Base-by-base conservation (phyloP, 1,284 basidiomycete species). In the Agroathelia rolfsii region DNA sequence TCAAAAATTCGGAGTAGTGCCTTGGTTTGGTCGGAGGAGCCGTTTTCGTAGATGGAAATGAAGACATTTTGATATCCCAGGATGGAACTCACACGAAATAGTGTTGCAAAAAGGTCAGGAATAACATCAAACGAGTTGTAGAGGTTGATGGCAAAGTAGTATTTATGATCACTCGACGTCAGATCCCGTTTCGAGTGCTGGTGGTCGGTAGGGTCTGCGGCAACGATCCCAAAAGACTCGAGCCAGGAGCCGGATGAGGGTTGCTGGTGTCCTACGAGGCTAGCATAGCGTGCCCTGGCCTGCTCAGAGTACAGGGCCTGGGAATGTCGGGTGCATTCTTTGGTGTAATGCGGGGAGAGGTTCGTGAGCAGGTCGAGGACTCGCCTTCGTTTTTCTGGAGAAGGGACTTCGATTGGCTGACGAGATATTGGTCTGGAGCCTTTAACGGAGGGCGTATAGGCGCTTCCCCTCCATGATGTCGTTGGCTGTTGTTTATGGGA, bases 81-180 rank as follows among this genome's bases (percentile, higher is more conserved):
- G 40, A 96, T 76, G 12, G 86, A 69, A 0, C 87, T 78, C 15
- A 88, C 76, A 35, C 88, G 77, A 66, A 96, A 95, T 45, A 96
- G 78, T n/a, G 90, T 92, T 23, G 88, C 77, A 55, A 96, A 95
- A 21, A 96, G 69, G 59, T 96, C 92, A 8, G 92, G 92, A 42
- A 96, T 92, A 52, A 96, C 64, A 62, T 94, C 89, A 70, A 96
- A 96, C n/a, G 87, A 92, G 65, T 93, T 92, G 69, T 92, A 93
- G 44, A 95, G 66, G 61, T 96, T 96, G 71, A 96, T 95, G 34
- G 89, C 92, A 58, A 96, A 94, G 59, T 89, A 96, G 60, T 95
- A 96, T 55, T 95, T 95, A 73, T 96, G 92, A 41, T 78, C 69
- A 46, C 69, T 66, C 12, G 67, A 59, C 17, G 61, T 46, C 36